Base-by-base conservation (phyloP, 163 green algal species). In the Chloroidium sp. region DNA sequence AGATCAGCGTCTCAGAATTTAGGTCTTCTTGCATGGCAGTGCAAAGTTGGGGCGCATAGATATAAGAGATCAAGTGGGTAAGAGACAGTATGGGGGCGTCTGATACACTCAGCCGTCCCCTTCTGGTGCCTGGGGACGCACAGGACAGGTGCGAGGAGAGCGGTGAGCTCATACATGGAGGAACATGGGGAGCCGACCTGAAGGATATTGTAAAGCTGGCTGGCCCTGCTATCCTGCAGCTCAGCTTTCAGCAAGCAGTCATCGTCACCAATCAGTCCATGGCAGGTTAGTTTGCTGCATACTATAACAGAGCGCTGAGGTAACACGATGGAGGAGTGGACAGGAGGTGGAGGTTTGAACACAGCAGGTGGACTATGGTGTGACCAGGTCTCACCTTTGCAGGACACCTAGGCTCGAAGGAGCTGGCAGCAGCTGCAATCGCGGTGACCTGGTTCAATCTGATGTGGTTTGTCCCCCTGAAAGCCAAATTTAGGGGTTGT, bases 351-450 rank as follows among this genome's bases (percentile, higher is more conserved):
- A 36, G 36, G 36, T 36, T 36, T 36, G 36, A 36, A 36, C 36
- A 36, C 36, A 36, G 36, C 36, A 36, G 36, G 36, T 72, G 6
- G 8, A 6, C 8, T 6, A 72, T 10, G 8, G 64, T 10, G 6
- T 72, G 8, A 10, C 64, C 64, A 72, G 6, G 8, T 10, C 6
- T 10, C 64, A 6, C 8, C 8, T 10, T 72, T 6, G 64, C 64
- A 72, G 64, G 89, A 0, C 85, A 88, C 82, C 76, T 93, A 2
- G 89, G 89, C 3, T 81, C 86, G 4, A 79, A 83, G 1, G 80
- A 86, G 64, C 77, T 92, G 59, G 88, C 89, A 4, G 89, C 89
- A 6, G 89, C 84, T 59, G 86, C 89, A 1, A 85, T 93, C 2
- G 86, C 83, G 60, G 90, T 89, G 83, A 93, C 89, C 6, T 72